These are phyloP conservation scores for Stagonosporopsis rhizophila DNA, from an alignment of 2,329 filamentous ascomycete genomes.

Conservation along the genomic window DNA sequence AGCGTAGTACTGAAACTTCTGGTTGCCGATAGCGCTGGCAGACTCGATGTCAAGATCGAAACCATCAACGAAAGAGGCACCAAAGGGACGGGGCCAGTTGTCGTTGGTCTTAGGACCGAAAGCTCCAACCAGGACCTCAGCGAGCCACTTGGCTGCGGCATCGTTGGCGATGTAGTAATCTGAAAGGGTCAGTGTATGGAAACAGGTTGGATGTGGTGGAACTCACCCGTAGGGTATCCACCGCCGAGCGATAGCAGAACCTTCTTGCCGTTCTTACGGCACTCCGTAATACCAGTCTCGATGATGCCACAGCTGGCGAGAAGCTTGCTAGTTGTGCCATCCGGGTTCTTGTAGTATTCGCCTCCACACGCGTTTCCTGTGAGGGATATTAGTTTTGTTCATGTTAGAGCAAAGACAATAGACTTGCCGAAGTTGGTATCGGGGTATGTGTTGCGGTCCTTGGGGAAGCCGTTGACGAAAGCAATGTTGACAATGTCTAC, in stretches of 20 bases:
- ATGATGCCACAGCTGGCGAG: conserved; percentile 55
- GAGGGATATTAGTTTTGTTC: conserved; percentile 1
- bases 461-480: conserved; percentile 63
- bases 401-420: not conserved
- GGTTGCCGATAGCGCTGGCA: conserved; percentile 27
- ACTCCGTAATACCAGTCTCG: conserved; percentile 38
- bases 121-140: conserved; percentile 58
- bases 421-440: conserved; percentile 62
- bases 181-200: conserved; percentile 26
- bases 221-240: conserved; percentile 27
- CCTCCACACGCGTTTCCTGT: conserved; percentile 54
- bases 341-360: conserved; percentile 44
- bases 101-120: conserved; percentile 54
- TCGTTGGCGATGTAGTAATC: conserved; percentile 54
- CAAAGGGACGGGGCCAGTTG: conserved; percentile 57
- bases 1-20: conserved; percentile 53
- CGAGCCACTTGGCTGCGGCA: conserved; percentile 54
- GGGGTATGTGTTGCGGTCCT: conserved; percentile 56
- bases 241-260: conserved; percentile 59
- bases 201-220: not conserved
- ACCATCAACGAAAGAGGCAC: conserved; percentile 56
- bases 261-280: conserved; percentile 46
- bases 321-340: conserved; percentile 51
- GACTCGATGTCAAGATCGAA: conserved; percentile 61
- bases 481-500: conserved; percentile 64